Evolutionary conservation across 306 rosid species (phyloP), one percentile per base, ranked within the genome.

Genomic region (Trifolium dubium): DNA sequence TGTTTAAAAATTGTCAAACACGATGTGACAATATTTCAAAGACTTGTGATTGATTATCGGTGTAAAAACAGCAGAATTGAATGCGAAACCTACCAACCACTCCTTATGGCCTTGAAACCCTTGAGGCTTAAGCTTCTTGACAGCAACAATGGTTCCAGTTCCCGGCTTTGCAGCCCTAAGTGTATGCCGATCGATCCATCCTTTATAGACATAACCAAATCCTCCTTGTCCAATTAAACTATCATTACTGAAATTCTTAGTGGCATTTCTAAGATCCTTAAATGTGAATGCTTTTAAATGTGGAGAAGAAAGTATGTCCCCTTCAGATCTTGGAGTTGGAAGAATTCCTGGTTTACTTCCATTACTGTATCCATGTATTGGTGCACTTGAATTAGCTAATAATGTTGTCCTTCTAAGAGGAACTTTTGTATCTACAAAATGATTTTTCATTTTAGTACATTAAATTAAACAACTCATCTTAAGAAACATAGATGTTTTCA

Each of bases 71-170:
- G 17, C 44, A 40, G 29, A 56, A 23, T 4, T 49, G 59, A 50
- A 19, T 46, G 66, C 3, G 10, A 8, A 61, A 30, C 65, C 31
- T 81, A 91, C 97, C 90, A 93, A 71, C 98, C 98, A 93, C 83
- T 93, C 96, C 77, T 89, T 91, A 83, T 93, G 97, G 68, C 98
- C 97, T 79, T 93, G 98, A 83, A 89, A 86, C 46, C 96, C 97
- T 83, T 93, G 90, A 41, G 89, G 89, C 84, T 91, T 93, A 59
- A 93, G 96, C 88, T 85, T 89, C 89, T 93, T 93, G 65, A 89
- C 96, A 32, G 97, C 98, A 49, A 91, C 86, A 64, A 77, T 92
- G 78, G 80, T 85, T 80, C 89, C 90, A 0, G 81, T 60, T 23
- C 88, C 89, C 9, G 92, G 90, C 72, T 32, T 85, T 31, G 86